Evolutionary conservation across 2,329 filamentous ascomycete species (phyloP).

Genomic region (Botrytis tulipae): DNA sequence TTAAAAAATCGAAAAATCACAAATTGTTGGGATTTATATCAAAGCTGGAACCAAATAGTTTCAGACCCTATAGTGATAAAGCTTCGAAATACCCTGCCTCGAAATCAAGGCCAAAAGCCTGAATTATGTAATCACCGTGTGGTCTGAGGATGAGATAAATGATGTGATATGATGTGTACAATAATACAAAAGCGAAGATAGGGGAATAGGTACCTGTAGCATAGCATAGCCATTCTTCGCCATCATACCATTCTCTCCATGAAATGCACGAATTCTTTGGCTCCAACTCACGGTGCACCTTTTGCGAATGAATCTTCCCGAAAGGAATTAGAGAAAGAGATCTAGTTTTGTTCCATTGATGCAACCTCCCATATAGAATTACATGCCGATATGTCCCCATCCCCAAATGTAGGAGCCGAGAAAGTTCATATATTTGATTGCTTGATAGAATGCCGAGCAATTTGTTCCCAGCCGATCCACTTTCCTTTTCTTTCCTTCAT

Average conservation of each 20-base stretch:
- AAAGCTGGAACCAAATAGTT: too few species aligned
- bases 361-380: not conserved
- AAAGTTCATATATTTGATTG: not conserved
- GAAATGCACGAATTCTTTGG: not conserved
- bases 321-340: not conserved
- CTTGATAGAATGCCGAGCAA: not conserved
- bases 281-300: not conserved
- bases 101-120: too few species aligned
- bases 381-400: not conserved
- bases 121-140: too few species aligned
- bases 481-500: not conserved
- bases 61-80: too few species aligned
- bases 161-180: not conserved
- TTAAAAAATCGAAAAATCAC: too few species aligned
- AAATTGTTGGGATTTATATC: too few species aligned
- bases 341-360: not conserved
- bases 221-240: not conserved
- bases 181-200: constrained; percentile 3
- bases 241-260: not conserved
- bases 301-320: not conserved
- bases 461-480: not conserved
- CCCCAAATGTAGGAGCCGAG: not conserved
- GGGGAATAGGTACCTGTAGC: not conserved
- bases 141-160: too few species aligned
- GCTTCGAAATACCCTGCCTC: too few species aligned